A percentile compares a stretch with the other conserved stretches of the same genome.
Evolutionary conservation across 176 grass and related monocot species (phyloP).

Genomic region (Paspalum notatum): DNA sequence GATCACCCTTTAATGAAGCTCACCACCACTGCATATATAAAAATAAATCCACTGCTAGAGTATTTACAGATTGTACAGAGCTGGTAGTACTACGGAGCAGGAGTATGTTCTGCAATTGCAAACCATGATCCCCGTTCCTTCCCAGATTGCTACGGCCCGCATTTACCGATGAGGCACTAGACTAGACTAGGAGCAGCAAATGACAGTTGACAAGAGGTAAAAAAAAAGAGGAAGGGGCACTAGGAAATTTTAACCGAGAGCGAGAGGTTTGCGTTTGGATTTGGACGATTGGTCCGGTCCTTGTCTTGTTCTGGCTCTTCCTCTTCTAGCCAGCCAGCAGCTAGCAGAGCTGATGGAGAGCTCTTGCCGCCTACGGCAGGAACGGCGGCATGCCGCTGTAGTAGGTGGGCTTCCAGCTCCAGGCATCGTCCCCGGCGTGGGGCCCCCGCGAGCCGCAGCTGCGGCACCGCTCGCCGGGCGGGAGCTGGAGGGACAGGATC

Average conservation of each 20-base stretch:
- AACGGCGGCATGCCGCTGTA: conserved; percentile 44
- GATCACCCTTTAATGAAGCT: background rate
- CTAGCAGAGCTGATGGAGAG: too few relatives aligned
- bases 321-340: background rate
- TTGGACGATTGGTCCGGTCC: conserved; percentile 3
- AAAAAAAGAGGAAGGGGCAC: too few relatives aligned
- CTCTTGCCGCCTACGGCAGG: conserved; percentile 36
- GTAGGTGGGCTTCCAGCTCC: conserved; percentile 39
- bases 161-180: background rate
- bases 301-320: conserved; percentile 2
- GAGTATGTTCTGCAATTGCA: conserved; percentile 1
- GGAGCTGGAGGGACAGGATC: conserved; percentile 51
- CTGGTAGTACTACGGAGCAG: background rate
- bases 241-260: conserved; percentile 19
- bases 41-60: background rate
- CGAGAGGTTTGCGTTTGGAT: background rate
- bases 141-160: background rate
- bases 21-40: background rate
- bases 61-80: conserved; percentile 48
- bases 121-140: background rate
- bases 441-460: conserved; percentile 49
- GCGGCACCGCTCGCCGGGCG: conserved; percentile 40
- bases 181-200: background rate
- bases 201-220: background rate
- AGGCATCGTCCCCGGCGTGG: background rate